Evolutionary conservation across 768 basidiomycete genomes (phyloP).

Genomic region (Mycena sanguinolenta): DNA sequence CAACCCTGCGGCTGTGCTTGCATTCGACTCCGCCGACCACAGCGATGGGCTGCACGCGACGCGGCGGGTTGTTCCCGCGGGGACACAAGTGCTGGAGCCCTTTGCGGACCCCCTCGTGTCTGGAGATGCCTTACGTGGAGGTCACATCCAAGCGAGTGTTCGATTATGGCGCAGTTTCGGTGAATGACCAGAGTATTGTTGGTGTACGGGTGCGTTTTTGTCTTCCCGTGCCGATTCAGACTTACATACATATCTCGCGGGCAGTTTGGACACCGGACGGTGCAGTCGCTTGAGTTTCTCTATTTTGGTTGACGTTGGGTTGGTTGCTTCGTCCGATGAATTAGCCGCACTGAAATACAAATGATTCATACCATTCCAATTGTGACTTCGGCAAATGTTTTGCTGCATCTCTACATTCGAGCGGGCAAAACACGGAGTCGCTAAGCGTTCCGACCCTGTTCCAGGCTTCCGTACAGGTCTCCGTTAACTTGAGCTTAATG

Average conservation of each 20-base stretch:
- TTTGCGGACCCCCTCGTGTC: slow-evolving; percentile 14
- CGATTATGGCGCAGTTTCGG: slow-evolving; percentile 18
- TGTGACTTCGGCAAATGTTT: no score
- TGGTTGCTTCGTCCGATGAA: no score
- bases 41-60: neutral
- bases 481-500: no score
- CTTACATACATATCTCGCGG: no score
- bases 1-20: neutral
- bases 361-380: no score
- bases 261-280: neutral
- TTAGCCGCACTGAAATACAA: no score
- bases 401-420: no score
- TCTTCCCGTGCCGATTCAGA: no score
- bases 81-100: neutral
- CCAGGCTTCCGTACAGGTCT: no score
- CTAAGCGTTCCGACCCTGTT: no score
- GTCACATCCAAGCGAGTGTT: slow-evolving; percentile 15
- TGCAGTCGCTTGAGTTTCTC: slow-evolving; percentile 13
- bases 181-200: slow-evolving; percentile 30
- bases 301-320: slow-evolving; percentile 22
- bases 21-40: neutral
- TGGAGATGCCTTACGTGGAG: slow-evolving; percentile 19
- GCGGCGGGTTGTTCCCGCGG: neutral
- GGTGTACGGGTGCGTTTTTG: slow-evolving; percentile 20
- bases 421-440: no score